phyloP scores from a whole-genome alignment of 108 stramenopile species.

The Pseudonitzschia multiseries region DNA sequence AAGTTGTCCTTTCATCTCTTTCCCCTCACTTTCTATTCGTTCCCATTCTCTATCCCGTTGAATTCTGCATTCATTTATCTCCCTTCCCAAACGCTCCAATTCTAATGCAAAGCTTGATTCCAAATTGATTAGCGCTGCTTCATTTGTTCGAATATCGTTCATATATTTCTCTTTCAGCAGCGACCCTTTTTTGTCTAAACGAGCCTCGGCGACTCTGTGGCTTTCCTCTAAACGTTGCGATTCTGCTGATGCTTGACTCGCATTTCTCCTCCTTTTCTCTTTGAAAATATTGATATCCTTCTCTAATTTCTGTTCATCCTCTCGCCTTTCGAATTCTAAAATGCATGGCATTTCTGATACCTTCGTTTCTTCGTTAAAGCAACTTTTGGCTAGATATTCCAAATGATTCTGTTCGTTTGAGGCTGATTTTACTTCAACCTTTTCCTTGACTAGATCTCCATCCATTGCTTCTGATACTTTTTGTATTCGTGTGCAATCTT shows the following conservation, averaged over 20 bases:
- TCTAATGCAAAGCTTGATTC: slow-evolving; percentile 1
- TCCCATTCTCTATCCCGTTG: slow-evolving; percentile 2
- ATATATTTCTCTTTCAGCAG: slow-evolving; percentile 11
- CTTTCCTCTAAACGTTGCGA: slow-evolving; percentile 21
- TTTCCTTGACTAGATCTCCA: not conserved
- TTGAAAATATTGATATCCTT: slow-evolving; percentile 12
- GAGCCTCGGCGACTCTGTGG: not conserved
- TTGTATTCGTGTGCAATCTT: too few species aligned
- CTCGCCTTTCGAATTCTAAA: slow-evolving; percentile 24
- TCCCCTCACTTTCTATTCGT: slow-evolving; percentile 15
- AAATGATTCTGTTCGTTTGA: not conserved
- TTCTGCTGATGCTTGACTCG: not conserved
- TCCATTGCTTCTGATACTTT: too few species aligned
- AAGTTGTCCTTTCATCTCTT: not conserved
- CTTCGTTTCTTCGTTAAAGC: slow-evolving; percentile 2
- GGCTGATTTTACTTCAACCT: not conserved
- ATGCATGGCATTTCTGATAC: slow-evolving; percentile 30
- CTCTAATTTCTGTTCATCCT: slow-evolving; percentile 19
- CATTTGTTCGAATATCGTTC: slow-evolving; percentile 3
- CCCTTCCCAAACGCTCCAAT: slow-evolving; percentile 11
- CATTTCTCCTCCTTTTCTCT: not conserved
- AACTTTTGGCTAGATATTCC: not conserved
- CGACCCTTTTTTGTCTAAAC: slow-evolving; percentile 21
- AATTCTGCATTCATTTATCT: not conserved
- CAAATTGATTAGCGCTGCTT: slow-evolving; percentile 5